phyloP scores from a whole-genome alignment of 2,329 filamentous ascomycete species.

The Periconia digitata region DNA sequence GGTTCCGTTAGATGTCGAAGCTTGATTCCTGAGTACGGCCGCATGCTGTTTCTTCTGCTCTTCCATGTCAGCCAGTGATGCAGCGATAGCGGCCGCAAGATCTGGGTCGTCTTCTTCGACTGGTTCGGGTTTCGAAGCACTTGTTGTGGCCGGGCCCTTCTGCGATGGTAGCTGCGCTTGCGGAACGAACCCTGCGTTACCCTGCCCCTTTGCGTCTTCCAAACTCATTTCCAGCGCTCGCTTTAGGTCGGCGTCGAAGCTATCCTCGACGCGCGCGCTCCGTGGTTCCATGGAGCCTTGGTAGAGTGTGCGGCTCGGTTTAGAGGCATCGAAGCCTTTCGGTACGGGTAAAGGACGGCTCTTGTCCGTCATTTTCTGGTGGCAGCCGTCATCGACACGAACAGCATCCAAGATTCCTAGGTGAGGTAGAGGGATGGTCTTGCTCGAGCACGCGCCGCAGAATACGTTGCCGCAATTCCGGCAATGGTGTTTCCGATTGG shows the following conservation, averaged over 20 bases:
- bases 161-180: conserved; percentile 56
- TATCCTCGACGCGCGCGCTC: conserved; percentile 82
- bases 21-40: conserved; percentile 78
- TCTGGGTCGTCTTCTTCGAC: conserved; percentile 90
- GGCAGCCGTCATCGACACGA: conserved; percentile 93
- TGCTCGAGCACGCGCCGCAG: conserved; percentile 90
- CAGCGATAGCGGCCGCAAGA: conserved; percentile 90
- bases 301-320: conserved; percentile 61
- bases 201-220: conserved; percentile 81
- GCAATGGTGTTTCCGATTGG: conserved; percentile 97
- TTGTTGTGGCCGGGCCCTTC: conserved; percentile 33
- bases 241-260: conserved; percentile 93
- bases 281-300: conserved; percentile 85
- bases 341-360: conserved; percentile 49
- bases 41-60: conserved; percentile 93
- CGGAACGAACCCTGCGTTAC: conserved; percentile 70
- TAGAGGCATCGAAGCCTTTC: conserved; percentile 51
- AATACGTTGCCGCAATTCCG: conserved; percentile 98
- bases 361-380: conserved; percentile 83
- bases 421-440: conserved; percentile 84
- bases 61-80: conserved; percentile 95
- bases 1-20: conserved; percentile 55
- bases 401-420: conserved; percentile 90
- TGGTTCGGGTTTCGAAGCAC: conserved; percentile 38
- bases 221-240: conserved; percentile 94